A percentile compares a stretch with the other conserved stretches of the same genome.
Conservation (phyloP, 2,329 filamentous ascomycete genomes). For the Fusarium siculi region DNA sequence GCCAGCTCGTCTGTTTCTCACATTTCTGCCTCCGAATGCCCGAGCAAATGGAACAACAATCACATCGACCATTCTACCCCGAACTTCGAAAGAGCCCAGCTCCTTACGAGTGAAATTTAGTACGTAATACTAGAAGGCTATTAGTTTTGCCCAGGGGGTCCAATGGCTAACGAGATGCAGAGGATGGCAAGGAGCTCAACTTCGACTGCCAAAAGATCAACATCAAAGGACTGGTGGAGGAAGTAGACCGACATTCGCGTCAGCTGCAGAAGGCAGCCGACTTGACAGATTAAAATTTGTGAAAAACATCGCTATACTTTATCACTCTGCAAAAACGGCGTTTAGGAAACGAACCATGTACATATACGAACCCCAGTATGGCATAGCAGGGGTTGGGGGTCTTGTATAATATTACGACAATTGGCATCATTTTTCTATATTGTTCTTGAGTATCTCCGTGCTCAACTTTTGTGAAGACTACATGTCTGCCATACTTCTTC, state of each 20-base stretch:
- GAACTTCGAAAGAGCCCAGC: slow-evolving; percentile 73
- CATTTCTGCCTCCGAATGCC: slow-evolving; percentile 82
- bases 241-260: slow-evolving; percentile 90
- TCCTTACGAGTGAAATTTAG: slow-evolving; percentile 86
- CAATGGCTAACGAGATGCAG: slow-evolving; percentile 57
- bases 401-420: slow-evolving; percentile 44
- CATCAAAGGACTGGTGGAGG: slow-evolving; percentile 87
- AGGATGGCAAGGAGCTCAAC: slow-evolving; percentile 91
- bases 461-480: slow-evolving; percentile 33
- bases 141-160: neutral
- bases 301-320: slow-evolving; percentile 43
- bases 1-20: slow-evolving; percentile 88
- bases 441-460: slow-evolving; percentile 27
- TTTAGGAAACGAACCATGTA: slow-evolving; percentile 42
- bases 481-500: slow-evolving; percentile 18
- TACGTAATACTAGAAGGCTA: slow-evolving; percentile 54
- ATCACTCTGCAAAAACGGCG: slow-evolving; percentile 48
- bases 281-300: slow-evolving; percentile 61
- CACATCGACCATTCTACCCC: slow-evolving; percentile 78
- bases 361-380: slow-evolving; percentile 28
- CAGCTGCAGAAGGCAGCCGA: slow-evolving; percentile 84
- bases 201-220: slow-evolving; percentile 83
- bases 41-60: slow-evolving; percentile 79
- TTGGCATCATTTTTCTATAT: slow-evolving; percentile 37
- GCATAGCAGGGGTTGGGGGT: slow-evolving; percentile 27